phyloP scores from a whole-genome alignment of 257 asterid genomes.

The Craterostigma plantagineum region DNA sequence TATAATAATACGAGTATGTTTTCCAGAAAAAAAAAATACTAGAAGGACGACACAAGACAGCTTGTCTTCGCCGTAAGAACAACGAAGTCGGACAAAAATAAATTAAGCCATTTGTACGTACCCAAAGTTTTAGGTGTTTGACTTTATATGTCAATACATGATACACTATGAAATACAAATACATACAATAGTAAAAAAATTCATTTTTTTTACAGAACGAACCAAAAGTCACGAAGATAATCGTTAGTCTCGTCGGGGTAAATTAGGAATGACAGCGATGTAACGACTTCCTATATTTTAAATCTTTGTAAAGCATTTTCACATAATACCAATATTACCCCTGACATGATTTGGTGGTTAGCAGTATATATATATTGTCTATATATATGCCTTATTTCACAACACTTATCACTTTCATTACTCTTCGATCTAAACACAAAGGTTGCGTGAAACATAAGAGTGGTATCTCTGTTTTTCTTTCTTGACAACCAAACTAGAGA shows the following conservation, averaged over 20 bases:
- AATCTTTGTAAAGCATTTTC: no score
- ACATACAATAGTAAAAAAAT: no score
- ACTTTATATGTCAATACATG: not conserved
- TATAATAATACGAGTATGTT: not conserved
- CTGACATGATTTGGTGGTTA: no score
- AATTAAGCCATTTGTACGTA: not conserved
- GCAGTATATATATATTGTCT: no score
- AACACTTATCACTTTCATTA: conserved; percentile 9
- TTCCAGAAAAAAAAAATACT: not conserved
- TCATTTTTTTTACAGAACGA: no score
- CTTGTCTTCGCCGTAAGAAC: conserved; percentile 25
- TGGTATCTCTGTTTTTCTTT: conserved; percentile 32
- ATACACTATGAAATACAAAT: not conserved
- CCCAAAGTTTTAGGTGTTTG: not conserved
- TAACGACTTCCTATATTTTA: no score
- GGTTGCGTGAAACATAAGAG: conserved; percentile 59
- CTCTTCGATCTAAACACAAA: conserved; percentile 1
- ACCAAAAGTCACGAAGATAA: no score
- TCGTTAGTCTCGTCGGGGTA: no score
- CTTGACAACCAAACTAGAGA: conserved; percentile 9
- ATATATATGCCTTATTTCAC: no score
- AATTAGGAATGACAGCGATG: no score
- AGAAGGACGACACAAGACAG: not conserved
- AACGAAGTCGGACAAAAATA: conserved; percentile 16
- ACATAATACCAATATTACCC: no score